phyloP scores from a whole-genome alignment of 2,329 filamentous ascomycete genomes.

The Tolypocladium amazonense region DNA sequence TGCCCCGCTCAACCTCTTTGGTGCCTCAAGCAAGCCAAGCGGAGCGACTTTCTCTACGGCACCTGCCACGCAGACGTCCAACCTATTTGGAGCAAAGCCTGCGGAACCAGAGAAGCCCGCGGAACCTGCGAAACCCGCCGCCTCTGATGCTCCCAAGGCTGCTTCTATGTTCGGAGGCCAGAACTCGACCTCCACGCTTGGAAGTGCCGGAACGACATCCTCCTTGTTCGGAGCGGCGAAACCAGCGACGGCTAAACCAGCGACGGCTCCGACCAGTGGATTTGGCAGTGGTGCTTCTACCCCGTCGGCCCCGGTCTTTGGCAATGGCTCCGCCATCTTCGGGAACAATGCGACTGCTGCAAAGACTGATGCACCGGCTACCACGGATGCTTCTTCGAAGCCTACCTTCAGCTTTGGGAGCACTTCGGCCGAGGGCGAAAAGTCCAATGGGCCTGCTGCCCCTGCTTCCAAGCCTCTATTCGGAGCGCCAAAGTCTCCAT shows the following conservation, averaged over 20 bases:
- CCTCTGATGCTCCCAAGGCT: slow-evolving; percentile 9
- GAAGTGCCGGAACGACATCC: slow-evolving; percentile 1
- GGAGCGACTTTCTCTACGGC: slow-evolving; percentile 7
- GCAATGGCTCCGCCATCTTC: slow-evolving; percentile 11
- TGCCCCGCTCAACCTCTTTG: slow-evolving; percentile 25
- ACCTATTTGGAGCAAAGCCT: slow-evolving; percentile 23
- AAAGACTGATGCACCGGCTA: slow-evolving; percentile 10
- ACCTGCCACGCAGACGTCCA: slow-evolving; percentile 13
- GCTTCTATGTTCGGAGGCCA: slow-evolving; percentile 5
- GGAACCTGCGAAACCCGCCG: slow-evolving; percentile 15
- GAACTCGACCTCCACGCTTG: not conserved
- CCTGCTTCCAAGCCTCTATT: slow-evolving; percentile 25
- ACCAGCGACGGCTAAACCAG: slow-evolving; percentile 8
- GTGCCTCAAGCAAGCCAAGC: slow-evolving; percentile 7
- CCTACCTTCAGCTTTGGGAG: slow-evolving; percentile 24
- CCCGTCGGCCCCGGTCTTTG: slow-evolving; percentile 16
- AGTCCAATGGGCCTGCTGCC: slow-evolving; percentile 12
- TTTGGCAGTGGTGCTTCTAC: slow-evolving; percentile 5
- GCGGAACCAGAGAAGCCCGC: slow-evolving; percentile 16
- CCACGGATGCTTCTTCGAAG: slow-evolving; percentile 8
- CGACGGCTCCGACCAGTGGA: slow-evolving; percentile 4
- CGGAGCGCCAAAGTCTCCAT: slow-evolving; percentile 22
- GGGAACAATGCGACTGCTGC: slow-evolving; percentile 5
- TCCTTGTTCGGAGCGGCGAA: slow-evolving; percentile 20
- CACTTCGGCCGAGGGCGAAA: slow-evolving; percentile 9